Base-by-base conservation (phyloP, 1,139 yeast species). In the Ogataea hybrid region DNA sequence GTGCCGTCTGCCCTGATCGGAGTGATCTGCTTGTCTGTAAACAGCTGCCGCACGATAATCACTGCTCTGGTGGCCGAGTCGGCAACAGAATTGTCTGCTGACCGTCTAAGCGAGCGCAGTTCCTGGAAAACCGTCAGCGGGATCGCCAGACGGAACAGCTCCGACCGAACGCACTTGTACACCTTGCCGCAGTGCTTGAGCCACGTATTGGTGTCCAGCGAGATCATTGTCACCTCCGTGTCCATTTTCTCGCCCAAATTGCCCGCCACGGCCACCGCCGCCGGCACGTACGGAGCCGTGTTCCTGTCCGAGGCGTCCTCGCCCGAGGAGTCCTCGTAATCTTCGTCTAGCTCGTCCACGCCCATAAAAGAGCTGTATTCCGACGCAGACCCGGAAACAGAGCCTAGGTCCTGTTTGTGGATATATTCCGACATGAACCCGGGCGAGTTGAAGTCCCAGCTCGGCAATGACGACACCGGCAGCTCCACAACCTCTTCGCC, bases 11-110 rank as follows among this genome's bases (percentile, higher is more conserved):
- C 76, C 44, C 82, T 64, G 32, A 77, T 62, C 2, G 52, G 76
- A 61, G 55, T 28, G 10, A 58, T 50, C 42, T 71, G 77, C 48
- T 73, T 69, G 35, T 84, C 81, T 22, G 73, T 62, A 53, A 79
- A 81, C 42, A 84, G 65, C 54, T 83, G 89, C 47, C 90, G 69
- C 25, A 84, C 74, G 6, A 84, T 81, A 14, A 84, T 81, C 14
- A 84, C 89, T 2, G 89, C 84, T 44, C 92, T 67, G 0, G 92
- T 84, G 1, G 92, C 92, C 2, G 90, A 84, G 59, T 84, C 94
- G 2, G 88, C 80, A 23, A 84, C 81, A 4, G 85, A 77, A 5
- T 83, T 84, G 57, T 84, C 94, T 17, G 80, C 75, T 3, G 88
- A 81, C 56, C 84, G 79, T 45, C 94, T 65, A 48, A 84, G 64